Evolutionary conservation across 306 rosid species (phyloP).

Genomic region (Fragaria iinumae): DNA sequence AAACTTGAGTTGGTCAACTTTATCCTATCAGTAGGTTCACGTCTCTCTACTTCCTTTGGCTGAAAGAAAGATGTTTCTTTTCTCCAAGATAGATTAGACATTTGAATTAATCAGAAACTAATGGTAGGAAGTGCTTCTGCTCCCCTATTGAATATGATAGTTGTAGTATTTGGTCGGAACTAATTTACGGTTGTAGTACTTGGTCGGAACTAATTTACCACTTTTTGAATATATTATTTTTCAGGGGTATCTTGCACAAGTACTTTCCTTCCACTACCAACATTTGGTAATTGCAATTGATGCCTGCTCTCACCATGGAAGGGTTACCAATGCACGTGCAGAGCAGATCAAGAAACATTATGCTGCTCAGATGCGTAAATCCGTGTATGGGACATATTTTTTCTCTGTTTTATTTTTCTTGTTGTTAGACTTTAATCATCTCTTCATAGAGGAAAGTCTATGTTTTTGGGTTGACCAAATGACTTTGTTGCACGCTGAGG

Average conservation of each 20-base stretch:
- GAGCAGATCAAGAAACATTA: slow-evolving; percentile 67
- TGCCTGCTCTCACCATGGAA: slow-evolving; percentile 91
- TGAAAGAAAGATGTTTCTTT: neutral
- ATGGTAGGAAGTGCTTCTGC: neutral
- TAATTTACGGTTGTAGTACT: neutral
- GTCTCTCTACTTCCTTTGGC: slow-evolving; percentile 2
- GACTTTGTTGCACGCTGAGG: neutral
- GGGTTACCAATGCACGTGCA: slow-evolving; percentile 70
- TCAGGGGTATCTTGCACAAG: slow-evolving; percentile 96
- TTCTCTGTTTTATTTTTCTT: neutral
- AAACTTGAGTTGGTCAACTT: neutral
- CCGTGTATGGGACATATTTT: slow-evolving; percentile 42
- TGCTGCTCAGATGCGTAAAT: slow-evolving; percentile 65
- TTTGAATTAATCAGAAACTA: slow-evolving; percentile 8
- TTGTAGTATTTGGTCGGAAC: neutral
- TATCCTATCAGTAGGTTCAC: neutral
- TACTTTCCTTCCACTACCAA: slow-evolving; percentile 76
- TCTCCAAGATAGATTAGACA: neutral
- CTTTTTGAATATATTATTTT: slow-evolving; percentile 17
- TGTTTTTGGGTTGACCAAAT: neutral
- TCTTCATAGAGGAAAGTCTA: neutral
- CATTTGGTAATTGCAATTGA: slow-evolving; percentile 83
- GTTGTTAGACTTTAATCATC: neutral
- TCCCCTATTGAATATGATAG: neutral
- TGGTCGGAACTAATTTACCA: slow-evolving; percentile 4